Evolutionary conservation across 306 rosid genomes (phyloP).

Genomic region (Dalbergia cultrata): DNA sequence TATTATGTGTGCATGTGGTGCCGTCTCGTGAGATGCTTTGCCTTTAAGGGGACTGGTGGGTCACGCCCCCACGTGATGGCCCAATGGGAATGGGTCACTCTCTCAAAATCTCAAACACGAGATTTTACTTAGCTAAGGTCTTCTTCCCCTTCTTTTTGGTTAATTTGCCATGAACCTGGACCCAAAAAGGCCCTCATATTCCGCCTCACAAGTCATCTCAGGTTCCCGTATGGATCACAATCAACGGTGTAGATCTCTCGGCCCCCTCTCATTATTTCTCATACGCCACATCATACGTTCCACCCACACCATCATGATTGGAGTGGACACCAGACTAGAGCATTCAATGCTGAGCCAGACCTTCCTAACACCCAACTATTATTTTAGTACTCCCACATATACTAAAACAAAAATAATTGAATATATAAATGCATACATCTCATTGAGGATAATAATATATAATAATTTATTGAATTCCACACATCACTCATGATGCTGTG

Average conservation of each 20-base stretch:
- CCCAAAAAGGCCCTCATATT: slow-evolving; percentile 28
- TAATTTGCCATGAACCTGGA: slow-evolving; percentile 18
- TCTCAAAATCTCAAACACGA: slow-evolving; percentile 54
- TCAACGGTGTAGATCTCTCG: slow-evolving; percentile 37
- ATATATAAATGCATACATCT: neutral
- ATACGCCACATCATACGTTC: slow-evolving; percentile 44
- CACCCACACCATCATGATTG: slow-evolving; percentile 64
- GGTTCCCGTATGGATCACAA: slow-evolving; percentile 25
- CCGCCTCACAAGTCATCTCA: slow-evolving; percentile 38
- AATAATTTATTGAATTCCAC: slow-evolving; percentile 45
- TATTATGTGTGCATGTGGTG: slow-evolving; percentile 35
- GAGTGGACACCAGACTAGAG: slow-evolving; percentile 25
- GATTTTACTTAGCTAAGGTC: slow-evolving; percentile 51
- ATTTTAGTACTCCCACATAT: neutral
- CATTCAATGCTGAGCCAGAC: slow-evolving; percentile 35
- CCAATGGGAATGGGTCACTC: slow-evolving; percentile 55
- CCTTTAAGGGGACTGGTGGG: slow-evolving; percentile 70
- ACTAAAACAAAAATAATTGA: neutral
- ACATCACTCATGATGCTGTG: slow-evolving; percentile 61
- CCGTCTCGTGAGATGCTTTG: slow-evolving; percentile 61
- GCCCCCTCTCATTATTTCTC: neutral
- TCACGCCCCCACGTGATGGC: slow-evolving; percentile 84
- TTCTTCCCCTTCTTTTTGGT: slow-evolving; percentile 37
- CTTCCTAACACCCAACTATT: neutral
- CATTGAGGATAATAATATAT: neutral